Evolutionary conservation across 495 filamentous ascomycete genomes (phyloP).

Genomic region (Lentithecium fluviatile): DNA sequence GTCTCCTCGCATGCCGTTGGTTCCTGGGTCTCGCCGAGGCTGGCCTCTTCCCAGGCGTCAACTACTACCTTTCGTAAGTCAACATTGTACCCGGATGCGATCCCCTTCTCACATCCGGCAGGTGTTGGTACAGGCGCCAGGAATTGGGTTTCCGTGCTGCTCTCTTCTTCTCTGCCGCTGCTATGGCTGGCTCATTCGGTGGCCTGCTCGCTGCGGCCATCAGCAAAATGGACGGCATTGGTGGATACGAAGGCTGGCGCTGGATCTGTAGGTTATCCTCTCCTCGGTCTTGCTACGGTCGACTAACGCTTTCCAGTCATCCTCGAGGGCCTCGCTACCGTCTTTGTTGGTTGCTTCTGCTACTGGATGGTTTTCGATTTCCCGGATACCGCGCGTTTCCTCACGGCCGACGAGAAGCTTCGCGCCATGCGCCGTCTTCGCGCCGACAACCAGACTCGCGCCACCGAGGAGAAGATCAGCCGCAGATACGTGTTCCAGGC

Average conservation of each 20-base stretch:
- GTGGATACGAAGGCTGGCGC: constrained; percentile 68
- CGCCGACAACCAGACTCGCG: constrained; percentile 72
- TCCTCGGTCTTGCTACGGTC: not conserved
- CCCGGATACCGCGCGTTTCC: constrained; percentile 76
- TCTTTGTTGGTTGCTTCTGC: constrained; percentile 70
- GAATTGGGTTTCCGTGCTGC: constrained; percentile 78
- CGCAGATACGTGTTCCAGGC: constrained; percentile 71
- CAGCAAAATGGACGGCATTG: constrained; percentile 68
- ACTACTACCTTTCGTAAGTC: constrained; percentile 70
- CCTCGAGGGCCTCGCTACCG: constrained; percentile 71
- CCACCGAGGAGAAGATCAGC: constrained; percentile 75
- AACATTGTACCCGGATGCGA: not conserved
- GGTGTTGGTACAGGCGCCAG: constrained; percentile 76
- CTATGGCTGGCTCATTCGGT: constrained; percentile 81
- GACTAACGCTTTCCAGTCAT: constrained; percentile 45
- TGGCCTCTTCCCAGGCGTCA: constrained; percentile 84
- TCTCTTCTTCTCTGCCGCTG: constrained; percentile 88
- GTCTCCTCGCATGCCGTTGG: constrained; percentile 79
- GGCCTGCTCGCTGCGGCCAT: constrained; percentile 79
- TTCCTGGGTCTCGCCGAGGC: constrained; percentile 85
- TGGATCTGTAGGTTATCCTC: constrained; percentile 62
- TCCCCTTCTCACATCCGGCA: constrained; percentile 1
- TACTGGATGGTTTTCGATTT: constrained; percentile 91
- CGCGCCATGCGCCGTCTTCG: constrained; percentile 73
- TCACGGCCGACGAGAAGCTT: constrained; percentile 66